Evolutionary conservation across 192 early-diverging fungal genomes (phyloP), one percentile per base, ranked within the genome.

Genomic region (Backusella mclennaniae): DNA sequence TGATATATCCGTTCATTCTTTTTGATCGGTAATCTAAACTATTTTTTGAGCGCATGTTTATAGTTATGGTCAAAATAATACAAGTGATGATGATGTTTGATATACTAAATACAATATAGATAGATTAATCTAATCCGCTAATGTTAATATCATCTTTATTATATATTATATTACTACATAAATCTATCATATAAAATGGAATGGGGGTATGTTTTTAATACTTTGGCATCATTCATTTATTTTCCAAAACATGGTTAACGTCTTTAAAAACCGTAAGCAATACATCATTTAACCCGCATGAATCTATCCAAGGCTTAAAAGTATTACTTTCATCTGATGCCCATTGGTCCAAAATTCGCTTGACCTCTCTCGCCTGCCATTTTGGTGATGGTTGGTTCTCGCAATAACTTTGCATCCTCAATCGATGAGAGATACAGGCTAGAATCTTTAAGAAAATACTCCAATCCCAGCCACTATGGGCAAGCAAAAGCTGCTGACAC

Each of bases 391-490:
- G 77, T 69, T 73, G 77, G 38, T 39, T 36, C 6, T 15, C 6
- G 6, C 35, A 3, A 44, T 19, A 9, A 29, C 23, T 4, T 14
- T 52, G 46, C 12, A 9, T 9, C 29, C 11, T 3, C 12, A 52
- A 52, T 7, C 66, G 39, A 38, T 56, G 29, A 9, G 23, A 46
- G 69, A 46, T 69, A 46, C 67, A 63, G 0, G 49, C 42, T 17
- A 49, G 35, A 39, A 72, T 23, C 0, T 66, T 26, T 31, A 66
- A 33, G 14, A 71, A 49, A 1, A 49, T 56, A 5, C 41, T 38
- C 84, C 85, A 88, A 67, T 88, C 80, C 87, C 87, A 88, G 0
- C 88, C 88, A 67, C 84, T 84, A 39, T 88, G 87, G 46, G 79
- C 26, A 23, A 84, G 39, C n/a, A 90, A 59, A 52, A 90, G 42